Evolutionary conservation across 345 rosid genomes (phyloP), one percentile per base, ranked within the genome.

Genomic region (Citrus glauca): DNA sequence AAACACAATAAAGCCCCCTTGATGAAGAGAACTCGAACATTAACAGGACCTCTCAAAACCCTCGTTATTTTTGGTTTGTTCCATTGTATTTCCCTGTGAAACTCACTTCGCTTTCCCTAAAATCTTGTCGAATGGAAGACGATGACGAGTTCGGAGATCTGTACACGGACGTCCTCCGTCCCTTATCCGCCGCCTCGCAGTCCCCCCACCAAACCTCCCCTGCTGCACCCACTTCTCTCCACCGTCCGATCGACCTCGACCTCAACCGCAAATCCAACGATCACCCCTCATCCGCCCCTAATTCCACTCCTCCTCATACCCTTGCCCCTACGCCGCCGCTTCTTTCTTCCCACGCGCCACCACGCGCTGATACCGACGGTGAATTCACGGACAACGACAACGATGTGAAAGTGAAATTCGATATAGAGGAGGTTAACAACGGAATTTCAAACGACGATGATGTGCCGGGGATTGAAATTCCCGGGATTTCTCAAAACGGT

Each of bases 121-220:
- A 35, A 53, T 59, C 35, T 32, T 69, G 40, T 66, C 38, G 9
- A 11, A 96, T 97, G 99, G 99, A 94, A 72, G 98, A 94, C 62
- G 98, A 97, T 74, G 99, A 97, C 55, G 99, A 97, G 88, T 97
- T 97, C 79, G 99, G 99, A 86, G 98, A 94, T 92, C 98, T 97
- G 17, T 97, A 97, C 79, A 89, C 97, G 37, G 98, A 94, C 79
- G 98, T 93, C 8, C 83, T 94, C 60, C 85, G 24, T 33, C 93
- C 97, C 20, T 91, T 89, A 11, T 77, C 92, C 2, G 68, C 91
- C 5, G 65, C 77, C 65, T 75, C 78, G 6, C 81, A 53, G 3
- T 82, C 56, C 8, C 84, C 64, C n/a, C 69, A n/a, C n/a, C 69
- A n/a, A 53, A 45, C 17, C 9, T 53, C 88, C 38, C 78, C 88